phyloP scores from a whole-genome alignment of 768 basidiomycete genomes.

The Gymnopilus junonius region DNA sequence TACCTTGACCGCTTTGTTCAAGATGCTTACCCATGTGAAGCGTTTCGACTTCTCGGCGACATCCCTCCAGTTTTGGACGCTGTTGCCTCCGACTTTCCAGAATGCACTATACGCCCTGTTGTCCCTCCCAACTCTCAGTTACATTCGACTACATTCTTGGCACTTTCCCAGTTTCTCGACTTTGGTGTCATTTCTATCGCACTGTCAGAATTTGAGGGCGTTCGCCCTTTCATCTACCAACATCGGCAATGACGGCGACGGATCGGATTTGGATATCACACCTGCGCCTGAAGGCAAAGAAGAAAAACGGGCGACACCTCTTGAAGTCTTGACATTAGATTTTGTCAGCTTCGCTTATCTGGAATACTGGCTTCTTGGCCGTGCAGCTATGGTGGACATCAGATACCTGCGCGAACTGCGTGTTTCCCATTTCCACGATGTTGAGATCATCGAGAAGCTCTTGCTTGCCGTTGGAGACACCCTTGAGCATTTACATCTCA shows the following conservation, averaged over 20 bases:
- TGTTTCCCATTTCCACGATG: conserved; percentile 44
- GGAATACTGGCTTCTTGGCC: conserved; percentile 41
- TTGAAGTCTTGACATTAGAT: conserved; percentile 46
- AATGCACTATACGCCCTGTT: conserved; percentile 40
- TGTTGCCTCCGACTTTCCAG: conserved; percentile 38
- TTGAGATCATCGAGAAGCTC: conserved; percentile 38
- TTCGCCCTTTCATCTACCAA: conserved; percentile 41
- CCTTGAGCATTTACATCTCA: conserved; percentile 48
- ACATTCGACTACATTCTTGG: conserved; percentile 45
- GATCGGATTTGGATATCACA: conserved; percentile 9
- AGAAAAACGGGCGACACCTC: conserved; percentile 15
- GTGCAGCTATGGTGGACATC: conserved; percentile 36
- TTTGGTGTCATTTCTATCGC: conserved; percentile 36
- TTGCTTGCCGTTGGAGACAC: conserved; percentile 37
- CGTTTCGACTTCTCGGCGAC: conserved; percentile 43
- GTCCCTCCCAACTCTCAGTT: conserved; percentile 36
- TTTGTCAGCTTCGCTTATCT: conserved; percentile 41
- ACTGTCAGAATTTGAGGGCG: conserved; percentile 38
- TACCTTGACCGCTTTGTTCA: conserved; percentile 40
- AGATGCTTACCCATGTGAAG: conserved; percentile 38
- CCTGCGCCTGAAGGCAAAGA: conserved; percentile 7
- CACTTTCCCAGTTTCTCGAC: conserved; percentile 40
- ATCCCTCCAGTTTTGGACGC: conserved; percentile 39
- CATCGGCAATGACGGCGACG: conserved; percentile 26
- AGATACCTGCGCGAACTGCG: conserved; percentile 44